phyloP scores from a whole-genome alignment of 2,329 filamentous ascomycete genomes.

The Aureobasidium melanogenum region DNA sequence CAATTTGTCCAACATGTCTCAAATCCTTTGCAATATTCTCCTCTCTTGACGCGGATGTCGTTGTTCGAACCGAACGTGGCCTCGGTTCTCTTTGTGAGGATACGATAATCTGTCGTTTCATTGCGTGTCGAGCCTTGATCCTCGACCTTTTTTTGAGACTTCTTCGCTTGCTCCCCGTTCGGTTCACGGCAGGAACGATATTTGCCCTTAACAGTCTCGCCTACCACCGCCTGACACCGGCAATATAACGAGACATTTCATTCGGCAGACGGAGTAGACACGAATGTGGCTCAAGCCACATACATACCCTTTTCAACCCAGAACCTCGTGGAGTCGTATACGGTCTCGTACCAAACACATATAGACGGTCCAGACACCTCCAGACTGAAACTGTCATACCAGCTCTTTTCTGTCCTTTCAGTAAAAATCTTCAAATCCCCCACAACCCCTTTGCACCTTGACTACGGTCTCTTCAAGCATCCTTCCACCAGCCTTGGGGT shows the following conservation, averaged over 20 bases:
- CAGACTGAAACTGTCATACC: background rate
- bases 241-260: background rate
- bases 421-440: background rate
- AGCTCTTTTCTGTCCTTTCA: background rate
- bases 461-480: background rate
- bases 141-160: background rate
- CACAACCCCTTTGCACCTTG: background rate
- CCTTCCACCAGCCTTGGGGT: background rate
- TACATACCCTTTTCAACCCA: background rate
- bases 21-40: background rate
- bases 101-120: background rate
- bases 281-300: background rate
- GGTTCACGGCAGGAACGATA: background rate
- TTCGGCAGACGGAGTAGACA: background rate
- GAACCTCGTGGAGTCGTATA: background rate
- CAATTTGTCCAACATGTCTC: background rate
- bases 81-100: background rate
- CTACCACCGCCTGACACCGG: background rate
- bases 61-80: background rate
- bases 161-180: background rate
- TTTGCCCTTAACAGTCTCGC: background rate
- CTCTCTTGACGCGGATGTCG: background rate
- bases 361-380: background rate
- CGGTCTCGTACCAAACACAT: background rate
- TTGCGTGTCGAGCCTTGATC: background rate